Evolutionary conservation across 495 filamentous ascomycete species (phyloP), one percentile per base, ranked within the genome.

Genomic region (Ascodesmis nigricans): DNA sequence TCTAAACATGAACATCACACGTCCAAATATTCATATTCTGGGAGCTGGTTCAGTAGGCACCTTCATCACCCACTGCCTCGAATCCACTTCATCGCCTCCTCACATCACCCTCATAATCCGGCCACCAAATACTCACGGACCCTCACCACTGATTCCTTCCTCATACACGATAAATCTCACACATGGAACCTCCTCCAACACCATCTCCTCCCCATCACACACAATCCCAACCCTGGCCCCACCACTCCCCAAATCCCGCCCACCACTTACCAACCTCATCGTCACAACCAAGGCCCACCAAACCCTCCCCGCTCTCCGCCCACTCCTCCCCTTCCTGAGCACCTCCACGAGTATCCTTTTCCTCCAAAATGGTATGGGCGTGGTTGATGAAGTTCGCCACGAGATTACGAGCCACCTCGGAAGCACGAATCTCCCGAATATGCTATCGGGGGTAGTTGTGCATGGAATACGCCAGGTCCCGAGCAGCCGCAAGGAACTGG

Each of bases 321-420:
- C 52, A 1, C 60, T 93, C 27, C 53, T 52, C 3, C 62, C 78
- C 41, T 66, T 79, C 7, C 57, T 97, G n/a, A 67, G 67, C 21
- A 56, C 60, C 3, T 57, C 66, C 10, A 80, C 79, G 2, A 82
- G 82, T 0, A 64, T 97, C 19, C 62, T 75, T 24, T 67, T 97
- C 17, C 46, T 90, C 3, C 75, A 90, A 33, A 78, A 84, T 30
- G 82, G 79, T 4, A 66, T 93, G 58, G 84, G 83, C 1, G 52
- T 74, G 2, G 55, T 81, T 18, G 78, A 92, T n/a, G 60, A 64
- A 22, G 55, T 92, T 13, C 77, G 78, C 41, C 43, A 62, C 6
- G 36, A 56, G 1, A 44, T 84, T 8, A n/a, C n/a, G n/a, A n/a
- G n/a, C n/a, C n/a, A n/a, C n/a, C n/a, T n/a, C n/a, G n/a, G n/a